phyloP scores from a whole-genome alignment of 306 rosid genomes.

The Lathyrus tuberosus region DNA sequence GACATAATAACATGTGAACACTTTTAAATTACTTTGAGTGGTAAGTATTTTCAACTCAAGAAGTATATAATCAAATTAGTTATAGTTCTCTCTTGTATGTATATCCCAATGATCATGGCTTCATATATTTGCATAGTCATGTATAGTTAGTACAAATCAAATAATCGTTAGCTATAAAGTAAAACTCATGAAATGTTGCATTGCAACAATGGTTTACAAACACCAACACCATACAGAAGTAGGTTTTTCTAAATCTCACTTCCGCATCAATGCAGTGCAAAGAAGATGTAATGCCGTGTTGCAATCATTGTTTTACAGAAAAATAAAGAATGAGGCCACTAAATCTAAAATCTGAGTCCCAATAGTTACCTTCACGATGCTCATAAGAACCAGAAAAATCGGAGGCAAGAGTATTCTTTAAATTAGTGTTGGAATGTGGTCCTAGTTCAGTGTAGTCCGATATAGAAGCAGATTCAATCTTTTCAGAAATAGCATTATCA shows the following conservation, averaged over 20 bases:
- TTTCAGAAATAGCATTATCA: conserved; percentile 38
- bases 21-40: too few relatives aligned
- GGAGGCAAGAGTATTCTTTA: conserved; percentile 35
- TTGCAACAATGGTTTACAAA: conserved; percentile 6
- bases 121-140: not conserved
- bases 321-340: conserved; percentile 5
- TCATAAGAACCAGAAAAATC: conserved; percentile 29
- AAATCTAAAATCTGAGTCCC: conserved; percentile 14
- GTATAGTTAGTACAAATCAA: conserved; percentile 2
- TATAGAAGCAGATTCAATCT: conserved; percentile 36
- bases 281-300: conserved; percentile 1
- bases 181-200: conserved; percentile 21
- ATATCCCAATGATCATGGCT: conserved; percentile 9
- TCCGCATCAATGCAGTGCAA: conserved; percentile 12
- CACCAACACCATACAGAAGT: conserved; percentile 14
- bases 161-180: conserved; percentile 1
- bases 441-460: conserved; percentile 39
- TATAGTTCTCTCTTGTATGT: not conserved
- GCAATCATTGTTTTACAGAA: conserved; percentile 20
- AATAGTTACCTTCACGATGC: conserved; percentile 51
- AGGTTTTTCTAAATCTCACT: conserved; percentile 15
- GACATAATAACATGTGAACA: too few relatives aligned
- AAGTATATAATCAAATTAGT: not conserved
- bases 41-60: conserved; percentile 1
- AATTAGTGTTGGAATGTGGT: conserved; percentile 41